Base-by-base conservation (phyloP, 139 green algal species). In the Mesostigma viride region DNA sequence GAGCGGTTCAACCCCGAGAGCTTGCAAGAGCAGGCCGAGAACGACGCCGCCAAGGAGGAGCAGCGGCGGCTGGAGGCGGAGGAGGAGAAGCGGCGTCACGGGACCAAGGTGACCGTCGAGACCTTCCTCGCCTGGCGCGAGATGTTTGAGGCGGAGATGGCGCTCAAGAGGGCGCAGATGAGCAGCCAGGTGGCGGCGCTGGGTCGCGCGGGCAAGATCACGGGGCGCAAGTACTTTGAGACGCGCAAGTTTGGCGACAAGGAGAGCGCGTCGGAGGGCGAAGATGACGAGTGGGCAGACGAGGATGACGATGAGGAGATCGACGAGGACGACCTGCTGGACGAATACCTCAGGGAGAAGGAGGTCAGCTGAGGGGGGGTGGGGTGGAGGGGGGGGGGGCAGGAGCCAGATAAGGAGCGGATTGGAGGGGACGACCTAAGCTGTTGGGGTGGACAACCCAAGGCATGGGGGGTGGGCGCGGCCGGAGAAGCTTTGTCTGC, bases 191-290 rank as follows among this genome's bases (percentile, higher is more conserved):
- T 4, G 32, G 31, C 64, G 59, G 60, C 28, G 4, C 17, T 53
- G 34, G 51, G 5, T 26, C 47, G 36, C 31, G 47, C 60, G 60
- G 20, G 3, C 11, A 40, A 31, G 51, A 64, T 65, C 26, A 76
- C 69, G 31, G 69, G 61, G 51, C 40, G 59, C 1, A 60, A 59
- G 32, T 75, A 59, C 44, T 75, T 75, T 31, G 65, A 63, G 51
- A 35, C 27, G 63, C 31, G 45, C 14, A 69, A n/a, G 20, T 45
- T 24, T 34, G 44, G 24, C 35, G 33, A 20, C 22, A 62, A 3
- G 63, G 3, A 45, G 63, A 71, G 46, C 47, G 32, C 47, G 65
- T n/a, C n/a, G n/a, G n/a, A n/a, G n/a, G n/a, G n/a, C n/a, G n/a
- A n/a, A n/a, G n/a, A 60, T 26, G 3, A 35, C 36, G 63, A 58